Base-by-base conservation (phyloP, 2,329 filamentous ascomycete genomes). In the Exophiala oligosperma region DNA sequence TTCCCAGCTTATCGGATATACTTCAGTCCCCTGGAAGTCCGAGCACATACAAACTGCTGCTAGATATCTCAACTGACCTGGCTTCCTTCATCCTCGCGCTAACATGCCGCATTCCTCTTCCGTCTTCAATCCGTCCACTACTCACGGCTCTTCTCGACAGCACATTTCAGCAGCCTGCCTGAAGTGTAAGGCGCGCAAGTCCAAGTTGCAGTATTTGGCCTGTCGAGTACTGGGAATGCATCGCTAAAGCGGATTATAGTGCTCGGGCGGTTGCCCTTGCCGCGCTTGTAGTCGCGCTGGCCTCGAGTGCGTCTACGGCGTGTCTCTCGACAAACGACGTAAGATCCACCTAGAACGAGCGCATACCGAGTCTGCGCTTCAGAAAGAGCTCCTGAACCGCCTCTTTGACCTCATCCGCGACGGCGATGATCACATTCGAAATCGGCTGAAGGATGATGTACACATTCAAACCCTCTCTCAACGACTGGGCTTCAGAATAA, bases 131-230 rank as follows among this genome's bases (percentile, higher is more conserved):
- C 14, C 24, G 8, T 28, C 8, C 24, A 14, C 46, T 7, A 11
- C n/a, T 9, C 46, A 29, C 7, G 24, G 24, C 40, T 48, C 28
- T 9, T 14, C 46, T 28, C 46, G 46, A 32, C 46, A 48, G 46
- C 46, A 48, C 46, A 48, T 48, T 85, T 38, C 82, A 12, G 83
- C 17, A 83, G 56, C 56, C 14, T 57, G 56, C 49, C 46, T 57
- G 17, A 49, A 47, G 29, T 57, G 56, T 37, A 57, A 57, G 37
- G 46, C 32, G 17, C 50, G 56, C n/a, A 57, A 48, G 24, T 54
- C 49, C 9, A 57, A 57, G 50, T 50, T 57, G 37, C 41, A 5
- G 23, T 48, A 17, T 17, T 11, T 7, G 4, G 23, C 28, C 23
- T 17, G n/a, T 1, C n/a, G n/a, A 6, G n/a, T 48, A 8, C 46